Base-by-base conservation (phyloP, 148 eudicot genomes). In the Camellia japonica region DNA sequence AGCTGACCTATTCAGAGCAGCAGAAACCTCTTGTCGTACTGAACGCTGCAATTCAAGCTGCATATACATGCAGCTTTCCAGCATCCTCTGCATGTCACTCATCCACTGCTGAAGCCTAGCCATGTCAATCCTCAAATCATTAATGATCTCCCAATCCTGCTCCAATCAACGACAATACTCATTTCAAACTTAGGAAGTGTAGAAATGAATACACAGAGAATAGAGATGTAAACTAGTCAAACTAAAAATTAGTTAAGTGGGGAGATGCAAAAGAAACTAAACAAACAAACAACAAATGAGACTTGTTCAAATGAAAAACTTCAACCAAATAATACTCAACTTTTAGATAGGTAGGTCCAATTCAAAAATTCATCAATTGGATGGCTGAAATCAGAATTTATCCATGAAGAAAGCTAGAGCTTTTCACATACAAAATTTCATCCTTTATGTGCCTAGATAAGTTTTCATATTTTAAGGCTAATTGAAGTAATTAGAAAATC, bases 31-130 rank as follows among this genome's bases (percentile, higher is more conserved):
- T 85, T 91, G 94, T 61, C 86, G 83, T 6, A 95, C 86, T 12
- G 93, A 81, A 30, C 94, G 90, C 77, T 93, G 99, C 88, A 96
- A 79, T 85, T 93, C 99, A 63, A 90, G 81, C 85, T 96, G 97
- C 94, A 93, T 92, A 79, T 90, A 93, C 97, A 96, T 93, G 90
- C 97, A 96, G 73, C 97, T 82, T 76, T 96, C 98, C 70, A 96
- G 86, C 97, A 92, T 93, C 68, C 85, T 89, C 83, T 96, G 98
- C 99, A 96, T 96, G 79, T 86, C 87, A 78, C 91, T 86, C 91
- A 96, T 74, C 81, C 97, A 84, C 83, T 96, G 97, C 82, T 92
- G 90, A 76, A 96, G 93, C 82, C 87, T 85, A 54, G 88, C 93
- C 95, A 96, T 90, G 83, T 96, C 98, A 51, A 88, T 86, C 84